A percentile compares a stretch with the other conserved stretches of the same genome.
Evolutionary conservation across 345 rosid species (phyloP).

Genomic region (Bruguiera gymnorhiza): DNA sequence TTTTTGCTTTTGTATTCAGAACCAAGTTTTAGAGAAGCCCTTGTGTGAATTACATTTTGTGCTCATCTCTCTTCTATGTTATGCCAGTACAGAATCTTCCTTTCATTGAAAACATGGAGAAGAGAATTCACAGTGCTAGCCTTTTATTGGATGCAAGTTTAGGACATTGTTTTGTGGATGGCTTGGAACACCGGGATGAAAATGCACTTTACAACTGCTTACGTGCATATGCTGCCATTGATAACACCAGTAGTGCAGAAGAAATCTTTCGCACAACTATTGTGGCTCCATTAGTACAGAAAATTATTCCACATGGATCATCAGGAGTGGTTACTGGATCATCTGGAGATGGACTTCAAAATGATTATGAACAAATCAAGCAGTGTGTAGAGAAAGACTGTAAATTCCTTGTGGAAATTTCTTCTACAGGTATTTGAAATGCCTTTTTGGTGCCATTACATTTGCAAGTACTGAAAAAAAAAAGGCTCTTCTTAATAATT

Average conservation of each 20-base stretch:
- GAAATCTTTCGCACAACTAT: conserved; percentile 74
- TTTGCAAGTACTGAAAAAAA: not conserved
- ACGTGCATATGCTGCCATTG: conserved; percentile 94
- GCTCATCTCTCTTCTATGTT: conserved; percentile 53
- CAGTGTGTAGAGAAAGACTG: conserved; percentile 61
- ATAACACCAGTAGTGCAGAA: conserved; percentile 73
- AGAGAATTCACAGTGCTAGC: conserved; percentile 90
- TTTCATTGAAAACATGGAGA: conserved; percentile 94
- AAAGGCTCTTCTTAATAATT: not conserved
- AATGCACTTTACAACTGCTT: conserved; percentile 92
- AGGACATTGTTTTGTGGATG: conserved; percentile 92
- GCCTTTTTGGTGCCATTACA: not conserved
- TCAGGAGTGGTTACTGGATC: conserved; percentile 43
- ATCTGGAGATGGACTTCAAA: conserved; percentile 71
- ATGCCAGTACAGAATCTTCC: conserved; percentile 99
- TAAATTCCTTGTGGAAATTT: conserved; percentile 77
- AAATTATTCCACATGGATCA: conserved; percentile 55
- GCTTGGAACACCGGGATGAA: conserved; percentile 77
- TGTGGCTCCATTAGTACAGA: conserved; percentile 72
- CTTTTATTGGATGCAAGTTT: conserved; percentile 82
- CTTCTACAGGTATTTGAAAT: conserved; percentile 61
- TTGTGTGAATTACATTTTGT: conserved; percentile 16
- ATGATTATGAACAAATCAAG: conserved; percentile 72
- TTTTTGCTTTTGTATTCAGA: not conserved
- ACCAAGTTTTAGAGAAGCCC: not conserved